A percentile compares a stretch with the other conserved stretches of the same genome.
phyloP scores from a whole-genome alignment of 257 asterid species.

The Cinchona pubescens region DNA sequence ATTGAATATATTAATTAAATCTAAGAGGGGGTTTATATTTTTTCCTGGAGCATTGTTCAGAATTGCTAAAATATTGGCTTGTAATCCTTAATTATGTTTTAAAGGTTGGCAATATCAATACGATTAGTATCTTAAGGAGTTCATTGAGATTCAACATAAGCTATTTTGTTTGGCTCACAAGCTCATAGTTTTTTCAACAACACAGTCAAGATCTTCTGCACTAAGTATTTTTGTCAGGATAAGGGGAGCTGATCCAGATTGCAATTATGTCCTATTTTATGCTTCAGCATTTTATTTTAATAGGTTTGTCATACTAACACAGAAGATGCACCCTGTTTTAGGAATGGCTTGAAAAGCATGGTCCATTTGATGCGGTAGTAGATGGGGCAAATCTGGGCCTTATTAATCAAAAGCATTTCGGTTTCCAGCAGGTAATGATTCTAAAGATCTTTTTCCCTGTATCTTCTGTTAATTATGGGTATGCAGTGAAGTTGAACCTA shows the following conservation, averaged over 20 bases:
- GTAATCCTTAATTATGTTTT: no score
- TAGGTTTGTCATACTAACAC: slow-evolving; percentile 29
- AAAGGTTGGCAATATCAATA: no score
- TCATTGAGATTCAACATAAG: no score
- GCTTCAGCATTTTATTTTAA: slow-evolving; percentile 23
- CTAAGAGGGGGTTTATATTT: no score
- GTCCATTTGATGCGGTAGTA: slow-evolving; percentile 90
- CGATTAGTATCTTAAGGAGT: no score
- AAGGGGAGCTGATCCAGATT: neutral
- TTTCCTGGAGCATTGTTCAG: no score
- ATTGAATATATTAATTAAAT: no score
- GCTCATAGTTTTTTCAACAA: no score
- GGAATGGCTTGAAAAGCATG: slow-evolving; percentile 83
- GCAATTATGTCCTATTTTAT: slow-evolving; percentile 10
- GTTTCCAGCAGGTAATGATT: slow-evolving; percentile 59
- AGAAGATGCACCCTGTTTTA: slow-evolving; percentile 35
- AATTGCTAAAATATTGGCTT: no score
- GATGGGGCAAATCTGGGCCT: slow-evolving; percentile 87
- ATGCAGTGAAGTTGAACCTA: neutral
- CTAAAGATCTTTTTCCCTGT: neutral
- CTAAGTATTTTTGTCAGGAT: no score
- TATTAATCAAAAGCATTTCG: slow-evolving; percentile 42
- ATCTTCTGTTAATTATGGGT: neutral
- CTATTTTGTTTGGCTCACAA: no score
- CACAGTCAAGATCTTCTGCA: no score